Percentiles rank a stretch among this genome's conserved stretches.
phyloP scores from a whole-genome alignment of 768 basidiomycete species.

The Suillus plorans region DNA sequence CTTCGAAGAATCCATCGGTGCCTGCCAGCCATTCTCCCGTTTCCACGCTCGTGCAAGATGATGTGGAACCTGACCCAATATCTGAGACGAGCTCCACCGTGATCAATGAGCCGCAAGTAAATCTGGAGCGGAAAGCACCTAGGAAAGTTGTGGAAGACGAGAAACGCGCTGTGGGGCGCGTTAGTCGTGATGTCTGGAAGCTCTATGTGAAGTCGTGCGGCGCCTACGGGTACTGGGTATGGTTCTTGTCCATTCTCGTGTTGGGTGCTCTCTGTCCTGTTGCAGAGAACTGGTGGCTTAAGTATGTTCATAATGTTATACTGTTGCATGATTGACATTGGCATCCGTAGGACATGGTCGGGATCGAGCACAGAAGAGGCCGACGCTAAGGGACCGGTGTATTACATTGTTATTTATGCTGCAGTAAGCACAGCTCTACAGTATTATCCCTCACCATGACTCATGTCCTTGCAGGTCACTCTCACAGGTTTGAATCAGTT shows the following conservation, averaged over 20 bases:
- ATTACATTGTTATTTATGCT: slow-evolving; percentile 63
- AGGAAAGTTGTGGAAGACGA: slow-evolving; percentile 87
- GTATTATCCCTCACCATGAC: slow-evolving; percentile 25
- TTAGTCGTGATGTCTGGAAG: slow-evolving; percentile 64
- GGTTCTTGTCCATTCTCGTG: slow-evolving; percentile 52
- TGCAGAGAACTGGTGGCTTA: slow-evolving; percentile 70
- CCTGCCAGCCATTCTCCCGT: slow-evolving; percentile 10
- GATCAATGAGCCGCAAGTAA: slow-evolving; percentile 33
- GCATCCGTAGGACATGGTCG: slow-evolving; percentile 51
- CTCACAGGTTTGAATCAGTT: slow-evolving; percentile 18
- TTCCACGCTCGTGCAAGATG: slow-evolving; percentile 22
- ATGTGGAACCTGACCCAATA: slow-evolving; percentile 13
- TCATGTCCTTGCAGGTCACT: slow-evolving; percentile 31
- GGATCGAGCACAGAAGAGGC: slow-evolving; percentile 43
- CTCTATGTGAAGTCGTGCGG: slow-evolving; percentile 55
- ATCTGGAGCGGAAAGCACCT: slow-evolving; percentile 51
- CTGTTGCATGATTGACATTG: slow-evolving; percentile 26
- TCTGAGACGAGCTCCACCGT: slow-evolving; percentile 48
- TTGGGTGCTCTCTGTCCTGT: slow-evolving; percentile 66
- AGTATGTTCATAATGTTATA: slow-evolving; percentile 31
- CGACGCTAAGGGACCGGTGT: slow-evolving; percentile 41
- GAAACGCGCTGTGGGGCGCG: slow-evolving; percentile 71
- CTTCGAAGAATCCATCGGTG: slow-evolving; percentile 8
- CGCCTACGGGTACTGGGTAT: slow-evolving; percentile 51
- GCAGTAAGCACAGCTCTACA: slow-evolving; percentile 36